A percentile compares a stretch with the other conserved stretches of the same genome.
These are phyloP conservation scores for Jaapia argillacea DNA, from an alignment of 768 basidiomycete genomes.

Conservation along the genomic window DNA sequence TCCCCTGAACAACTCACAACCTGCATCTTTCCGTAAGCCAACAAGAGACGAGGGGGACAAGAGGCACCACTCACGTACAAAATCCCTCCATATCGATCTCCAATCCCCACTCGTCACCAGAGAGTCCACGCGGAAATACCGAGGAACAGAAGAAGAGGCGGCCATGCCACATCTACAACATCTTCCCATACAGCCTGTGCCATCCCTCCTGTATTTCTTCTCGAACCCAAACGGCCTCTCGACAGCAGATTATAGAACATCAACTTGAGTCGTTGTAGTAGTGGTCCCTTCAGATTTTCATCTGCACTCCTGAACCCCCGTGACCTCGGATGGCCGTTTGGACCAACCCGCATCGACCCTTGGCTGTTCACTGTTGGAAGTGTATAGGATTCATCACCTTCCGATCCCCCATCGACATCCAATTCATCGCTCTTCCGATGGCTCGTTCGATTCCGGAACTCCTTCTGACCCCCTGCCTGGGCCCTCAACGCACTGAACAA, in stretches of 20 bases:
- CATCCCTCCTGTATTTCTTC: background rate
- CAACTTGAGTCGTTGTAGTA: background rate
- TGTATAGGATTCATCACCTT: conserved; percentile 6
- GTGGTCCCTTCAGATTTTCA: too few species aligned
- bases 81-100: too few species aligned
- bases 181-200: background rate
- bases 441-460: background rate
- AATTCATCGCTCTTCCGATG: background rate
- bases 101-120: background rate
- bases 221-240: background rate
- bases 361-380: conserved; percentile 13
- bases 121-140: background rate
- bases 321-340: conserved; percentile 6
- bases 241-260: background rate
- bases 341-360: too few species aligned
- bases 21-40: too few species aligned
- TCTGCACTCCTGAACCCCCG: too few species aligned
- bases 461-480: background rate
- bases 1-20: too few species aligned
- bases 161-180: background rate
- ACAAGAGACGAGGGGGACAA: too few species aligned
- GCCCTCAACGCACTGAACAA: conserved; percentile 2
- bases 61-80: too few species aligned
- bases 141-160: background rate
- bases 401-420: background rate